Conservation (phyloP, 495 filamentous ascomycete species). For the Delitschia confertaspora region DNA sequence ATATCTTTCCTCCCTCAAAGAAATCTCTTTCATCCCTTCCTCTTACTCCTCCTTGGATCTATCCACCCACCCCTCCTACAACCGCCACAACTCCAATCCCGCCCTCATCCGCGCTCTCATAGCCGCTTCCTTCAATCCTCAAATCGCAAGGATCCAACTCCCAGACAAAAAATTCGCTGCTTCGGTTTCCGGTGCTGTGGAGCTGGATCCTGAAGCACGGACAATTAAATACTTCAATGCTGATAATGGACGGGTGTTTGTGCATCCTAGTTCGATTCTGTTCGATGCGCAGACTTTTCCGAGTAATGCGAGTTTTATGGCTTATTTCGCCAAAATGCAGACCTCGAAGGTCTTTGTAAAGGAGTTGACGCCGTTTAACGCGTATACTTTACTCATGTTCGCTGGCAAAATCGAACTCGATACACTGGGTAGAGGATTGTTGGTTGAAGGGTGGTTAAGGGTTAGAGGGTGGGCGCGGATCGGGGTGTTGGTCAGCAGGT, state of each 20-base stretch:
- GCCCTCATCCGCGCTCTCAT: conserved; percentile 74
- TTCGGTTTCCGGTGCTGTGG: conserved; percentile 75
- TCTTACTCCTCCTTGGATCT: conserved; percentile 32
- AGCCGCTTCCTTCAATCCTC: conserved; percentile 84
- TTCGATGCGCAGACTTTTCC: conserved; percentile 72
- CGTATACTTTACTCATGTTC: conserved; percentile 85
- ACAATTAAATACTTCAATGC: conserved; percentile 88
- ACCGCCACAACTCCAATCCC: conserved; percentile 42
- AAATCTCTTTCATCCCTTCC: conserved; percentile 67
- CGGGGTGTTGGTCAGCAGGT: conserved; percentile 74
- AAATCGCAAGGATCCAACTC: conserved; percentile 81
- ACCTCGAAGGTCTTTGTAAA: conserved; percentile 83
- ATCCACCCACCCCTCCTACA: conserved; percentile 24
- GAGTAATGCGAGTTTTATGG: conserved; percentile 59
- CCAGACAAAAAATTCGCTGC: conserved; percentile 91
- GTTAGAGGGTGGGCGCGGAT: conserved; percentile 91
- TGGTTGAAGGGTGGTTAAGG: conserved; percentile 89
- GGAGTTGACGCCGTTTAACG: conserved; percentile 88
- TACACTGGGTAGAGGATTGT: conserved; percentile 73
- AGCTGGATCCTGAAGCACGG: conserved; percentile 82
- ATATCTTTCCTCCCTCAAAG: conserved; percentile 75
- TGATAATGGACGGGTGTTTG: conserved; percentile 79
- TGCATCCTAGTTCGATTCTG: conserved; percentile 78
- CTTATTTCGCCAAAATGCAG: conserved; percentile 82
- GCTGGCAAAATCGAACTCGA: conserved; percentile 76